A percentile compares a stretch with the other conserved stretches of the same genome.
Evolutionary conservation across 2,329 filamentous ascomycete genomes (phyloP).

Genomic region (Colletotrichum orbiculare): DNA sequence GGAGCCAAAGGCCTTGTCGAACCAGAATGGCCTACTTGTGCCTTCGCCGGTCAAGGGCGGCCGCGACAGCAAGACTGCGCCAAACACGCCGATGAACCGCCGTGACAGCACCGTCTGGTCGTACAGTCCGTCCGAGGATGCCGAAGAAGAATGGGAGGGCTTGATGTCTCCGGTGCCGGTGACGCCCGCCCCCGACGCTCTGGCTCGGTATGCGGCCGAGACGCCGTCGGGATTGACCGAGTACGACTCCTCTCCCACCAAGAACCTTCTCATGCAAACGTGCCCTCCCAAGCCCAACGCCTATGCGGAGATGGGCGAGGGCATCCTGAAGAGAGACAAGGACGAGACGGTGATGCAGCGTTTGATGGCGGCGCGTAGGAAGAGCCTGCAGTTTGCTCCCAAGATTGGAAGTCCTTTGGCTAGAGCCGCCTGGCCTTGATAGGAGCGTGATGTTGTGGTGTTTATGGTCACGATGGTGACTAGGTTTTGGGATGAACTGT

Average conservation of each 20-base stretch:
- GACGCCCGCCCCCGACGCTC: slow-evolving; percentile 66
- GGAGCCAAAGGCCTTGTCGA: slow-evolving; percentile 78
- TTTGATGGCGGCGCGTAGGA: slow-evolving; percentile 77
- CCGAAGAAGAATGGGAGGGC: slow-evolving; percentile 53
- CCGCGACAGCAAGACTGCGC: slow-evolving; percentile 49
- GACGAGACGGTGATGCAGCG: slow-evolving; percentile 69
- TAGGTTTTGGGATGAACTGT: not conserved
- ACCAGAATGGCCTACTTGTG: slow-evolving; percentile 74
- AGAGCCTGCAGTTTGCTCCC: slow-evolving; percentile 82
- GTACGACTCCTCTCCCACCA: slow-evolving; percentile 48
- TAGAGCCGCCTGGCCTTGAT: slow-evolving; percentile 59
- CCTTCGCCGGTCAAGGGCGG: slow-evolving; percentile 49
- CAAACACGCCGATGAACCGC: slow-evolving; percentile 61
- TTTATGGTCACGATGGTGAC: not conserved
- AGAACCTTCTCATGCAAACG: slow-evolving; percentile 60
- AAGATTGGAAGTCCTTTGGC: slow-evolving; percentile 79
- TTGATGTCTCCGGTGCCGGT: slow-evolving; percentile 68
- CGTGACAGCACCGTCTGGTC: slow-evolving; percentile 67
- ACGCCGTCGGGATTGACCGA: slow-evolving; percentile 51
- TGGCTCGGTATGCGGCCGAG: slow-evolving; percentile 63
- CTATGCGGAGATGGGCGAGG: slow-evolving; percentile 54
- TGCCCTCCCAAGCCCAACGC: slow-evolving; percentile 63
- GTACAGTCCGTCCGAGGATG: slow-evolving; percentile 61
- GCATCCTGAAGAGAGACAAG: slow-evolving; percentile 61
- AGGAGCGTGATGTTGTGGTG: not conserved